These are phyloP conservation scores for Saturnispora diversa DNA, from an alignment of 805 yeast genomes.

Conservation along the genomic window DNA sequence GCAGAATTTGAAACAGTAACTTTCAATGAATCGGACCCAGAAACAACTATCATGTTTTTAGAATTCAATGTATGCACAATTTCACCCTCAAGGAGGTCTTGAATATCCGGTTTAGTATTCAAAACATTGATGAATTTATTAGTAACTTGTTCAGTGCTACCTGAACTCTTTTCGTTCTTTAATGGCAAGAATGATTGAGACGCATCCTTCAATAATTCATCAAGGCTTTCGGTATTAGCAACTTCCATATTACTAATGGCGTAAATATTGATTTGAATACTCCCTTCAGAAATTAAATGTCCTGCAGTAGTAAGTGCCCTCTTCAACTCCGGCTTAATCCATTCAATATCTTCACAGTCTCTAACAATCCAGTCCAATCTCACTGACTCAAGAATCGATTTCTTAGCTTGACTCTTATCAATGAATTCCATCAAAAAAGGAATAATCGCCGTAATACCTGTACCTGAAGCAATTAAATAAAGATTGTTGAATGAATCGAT, in stretches of 20 bases:
- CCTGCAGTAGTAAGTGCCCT: slow-evolving; percentile 27
- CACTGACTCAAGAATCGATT: slow-evolving; percentile 24
- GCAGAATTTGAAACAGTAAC: slow-evolving; percentile 32
- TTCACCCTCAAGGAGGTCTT: slow-evolving; percentile 15
- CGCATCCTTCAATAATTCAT: neutral
- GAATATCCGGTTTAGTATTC: slow-evolving; percentile 16
- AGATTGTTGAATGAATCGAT: slow-evolving; percentile 37
- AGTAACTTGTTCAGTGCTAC: neutral
- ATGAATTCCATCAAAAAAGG: slow-evolving; percentile 33
- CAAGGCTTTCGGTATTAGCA: neutral
- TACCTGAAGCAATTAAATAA: slow-evolving; percentile 38
- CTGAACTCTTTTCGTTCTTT: neutral
- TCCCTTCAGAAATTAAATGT: slow-evolving; percentile 16
- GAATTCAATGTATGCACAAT: slow-evolving; percentile 23
- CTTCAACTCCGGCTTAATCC: slow-evolving; percentile 35
- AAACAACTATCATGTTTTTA: slow-evolving; percentile 36
- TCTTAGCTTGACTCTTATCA: slow-evolving; percentile 17
- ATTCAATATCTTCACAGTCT: slow-evolving; percentile 28
- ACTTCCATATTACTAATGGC: slow-evolving; percentile 4
- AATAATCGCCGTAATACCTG: slow-evolving; percentile 44
- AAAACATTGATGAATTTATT: slow-evolving; percentile 3
- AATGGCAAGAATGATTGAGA: slow-evolving; percentile 1
- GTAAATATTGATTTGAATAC: slow-evolving; percentile 17
- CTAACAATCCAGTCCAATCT: slow-evolving; percentile 41
- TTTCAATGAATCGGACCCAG: slow-evolving; percentile 40